Conservation (phyloP, 345 rosid species). For the Hibiscus syriacus region DNA sequence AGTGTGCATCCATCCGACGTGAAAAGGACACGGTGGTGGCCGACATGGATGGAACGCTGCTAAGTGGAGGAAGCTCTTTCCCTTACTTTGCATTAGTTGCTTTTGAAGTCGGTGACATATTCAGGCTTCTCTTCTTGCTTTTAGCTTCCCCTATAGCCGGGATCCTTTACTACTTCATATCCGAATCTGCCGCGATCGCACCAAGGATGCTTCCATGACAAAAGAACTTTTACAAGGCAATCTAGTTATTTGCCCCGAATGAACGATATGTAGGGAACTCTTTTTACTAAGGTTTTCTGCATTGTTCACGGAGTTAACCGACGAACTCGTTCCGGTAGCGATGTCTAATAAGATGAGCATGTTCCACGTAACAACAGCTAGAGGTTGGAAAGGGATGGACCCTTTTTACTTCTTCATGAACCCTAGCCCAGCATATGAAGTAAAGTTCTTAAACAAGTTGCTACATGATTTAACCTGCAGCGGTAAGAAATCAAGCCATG, state of each 20-base stretch:
- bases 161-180: conserved; percentile 46
- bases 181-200: conserved; percentile 57
- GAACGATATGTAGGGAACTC: conserved; percentile 81
- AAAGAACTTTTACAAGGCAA: conserved; percentile 55
- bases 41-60: conserved; percentile 70
- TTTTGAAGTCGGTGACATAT: too few relatives aligned
- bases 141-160: conserved; percentile 51
- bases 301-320: conserved; percentile 60
- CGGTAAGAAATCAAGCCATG: conserved; percentile 73
- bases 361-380: conserved; percentile 82
- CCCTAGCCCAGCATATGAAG: conserved; percentile 78
- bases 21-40: conserved; percentile 56
- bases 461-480: conserved; percentile 44
- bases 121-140: too few relatives aligned
- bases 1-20: conserved; percentile 36
- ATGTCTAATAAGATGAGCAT: too few relatives aligned
- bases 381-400: conserved; percentile 91
- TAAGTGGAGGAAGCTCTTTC: conserved; percentile 46
- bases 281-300: conserved; percentile 68
- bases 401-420: conserved; percentile 85
- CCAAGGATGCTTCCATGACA: conserved; percentile 55
- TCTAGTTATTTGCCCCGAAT: conserved; percentile 74
- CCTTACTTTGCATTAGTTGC: too few relatives aligned
- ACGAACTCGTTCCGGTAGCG: conserved; percentile 71
- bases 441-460: conserved; percentile 62